Conservation (phyloP, 352 stramenopile genomes). For the Phytophthora pistaciae region DNA sequence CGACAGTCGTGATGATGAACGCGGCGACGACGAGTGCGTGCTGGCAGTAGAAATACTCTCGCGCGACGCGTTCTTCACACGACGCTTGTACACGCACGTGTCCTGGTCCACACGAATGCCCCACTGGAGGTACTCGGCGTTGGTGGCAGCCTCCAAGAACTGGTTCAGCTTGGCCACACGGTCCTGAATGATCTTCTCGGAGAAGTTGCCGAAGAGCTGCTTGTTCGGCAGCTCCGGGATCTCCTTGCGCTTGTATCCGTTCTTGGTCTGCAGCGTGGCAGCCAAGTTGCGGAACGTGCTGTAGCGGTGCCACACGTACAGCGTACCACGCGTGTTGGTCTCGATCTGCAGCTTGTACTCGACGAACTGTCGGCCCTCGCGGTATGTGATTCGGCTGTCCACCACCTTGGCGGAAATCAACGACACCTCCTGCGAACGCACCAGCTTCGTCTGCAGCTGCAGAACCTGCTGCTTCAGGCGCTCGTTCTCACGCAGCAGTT, state of each 20-base stretch:
- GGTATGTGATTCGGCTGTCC: constrained; percentile 74
- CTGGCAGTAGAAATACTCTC: constrained; percentile 55
- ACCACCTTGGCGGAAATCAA: constrained; percentile 78
- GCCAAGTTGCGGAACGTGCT: constrained; percentile 83
- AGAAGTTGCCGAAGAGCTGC: constrained; percentile 78
- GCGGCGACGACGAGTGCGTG: constrained; percentile 61
- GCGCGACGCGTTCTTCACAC: constrained; percentile 61
- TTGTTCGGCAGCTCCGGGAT: constrained; percentile 82
- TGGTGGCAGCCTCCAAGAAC: constrained; percentile 78
- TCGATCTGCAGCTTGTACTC: constrained; percentile 85
- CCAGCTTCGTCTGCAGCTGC: constrained; percentile 76
- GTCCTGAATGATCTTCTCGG: constrained; percentile 81
- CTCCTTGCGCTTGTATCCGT: constrained; percentile 78
- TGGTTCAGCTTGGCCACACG: constrained; percentile 78
- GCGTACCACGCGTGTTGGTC: constrained; percentile 70
- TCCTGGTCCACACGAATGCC: constrained; percentile 80
- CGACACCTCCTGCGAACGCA: constrained; percentile 71
- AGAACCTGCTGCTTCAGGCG: constrained; percentile 76
- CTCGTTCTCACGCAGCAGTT: constrained; percentile 75
- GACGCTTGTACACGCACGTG: constrained; percentile 80
- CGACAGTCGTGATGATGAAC: constrained; percentile 67
- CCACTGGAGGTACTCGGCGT: constrained; percentile 80
- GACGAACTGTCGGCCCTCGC: constrained; percentile 74
- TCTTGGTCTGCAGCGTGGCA: constrained; percentile 78
- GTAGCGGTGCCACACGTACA: constrained; percentile 84